Conservation (phyloP, 768 basidiomycete genomes). For the Roridomyces roridus region DNA sequence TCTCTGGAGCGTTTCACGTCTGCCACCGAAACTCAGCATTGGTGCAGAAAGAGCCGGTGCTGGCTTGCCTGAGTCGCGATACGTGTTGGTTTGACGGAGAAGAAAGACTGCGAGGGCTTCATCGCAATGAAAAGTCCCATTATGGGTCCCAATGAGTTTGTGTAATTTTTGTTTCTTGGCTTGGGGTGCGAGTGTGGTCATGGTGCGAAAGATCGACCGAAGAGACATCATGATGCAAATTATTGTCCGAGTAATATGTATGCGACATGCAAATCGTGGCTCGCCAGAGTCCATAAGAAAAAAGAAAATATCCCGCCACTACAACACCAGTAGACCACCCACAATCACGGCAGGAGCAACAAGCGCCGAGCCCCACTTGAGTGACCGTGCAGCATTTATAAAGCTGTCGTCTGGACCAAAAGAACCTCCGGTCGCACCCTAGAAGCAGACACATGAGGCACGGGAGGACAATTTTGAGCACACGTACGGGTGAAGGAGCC, state of each 20-base stretch:
- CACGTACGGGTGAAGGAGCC: conserved; percentile 21
- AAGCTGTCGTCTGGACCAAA: conserved; percentile 76
- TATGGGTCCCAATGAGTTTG: conserved; percentile 98
- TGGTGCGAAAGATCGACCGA: conserved; percentile 11
- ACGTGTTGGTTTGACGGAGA: conserved; percentile 77
- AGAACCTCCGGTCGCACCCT: conserved; percentile 49
- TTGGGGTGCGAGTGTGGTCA: conserved; percentile 30
- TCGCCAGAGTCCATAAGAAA: conserved; percentile 25
- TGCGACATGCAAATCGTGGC: background rate
- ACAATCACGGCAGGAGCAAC: conserved; percentile 57
- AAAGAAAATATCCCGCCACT: conserved; percentile 27
- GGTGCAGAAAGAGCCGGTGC: background rate
- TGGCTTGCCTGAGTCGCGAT: conserved; percentile 71
- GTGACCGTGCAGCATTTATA: conserved; percentile 59
- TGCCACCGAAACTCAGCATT: conserved; percentile 29
- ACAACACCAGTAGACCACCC: conserved; percentile 53
- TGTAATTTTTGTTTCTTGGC: conserved; percentile 42
- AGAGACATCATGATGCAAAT: background rate
- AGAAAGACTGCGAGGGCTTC: conserved; percentile 95
- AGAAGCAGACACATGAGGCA: conserved; percentile 29
- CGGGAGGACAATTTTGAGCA: background rate
- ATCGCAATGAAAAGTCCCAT: conserved; percentile 96
- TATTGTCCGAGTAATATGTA: background rate
- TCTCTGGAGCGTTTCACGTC: conserved; percentile 78
- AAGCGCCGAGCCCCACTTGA: conserved; percentile 51